phyloP scores from a whole-genome alignment of 164 flowering plant genomes.

The grape (Vitis vinifera) region ASM3070453v1 NC_081805.1:24549001-24549500 shows the following conservation, averaged over 20 bases:
- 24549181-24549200: constrained; percentile 76
- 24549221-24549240: constrained; percentile 84
- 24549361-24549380: constrained; percentile 73
- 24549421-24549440: constrained; percentile 88
- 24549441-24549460: constrained; percentile 96
- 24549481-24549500: constrained; percentile 76
- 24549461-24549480: constrained; percentile 93
- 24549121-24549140: constrained; percentile 62
- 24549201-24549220: constrained; percentile 77
- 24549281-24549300: no score
- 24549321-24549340: not conserved
- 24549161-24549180: constrained; percentile 76
- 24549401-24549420: constrained; percentile 97
- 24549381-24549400: constrained; percentile 94
- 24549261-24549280: constrained; percentile 47
- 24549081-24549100: no score
- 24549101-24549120: no score
- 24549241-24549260: constrained; percentile 91
- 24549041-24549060: no score
- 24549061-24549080: no score
- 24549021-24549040: no score
- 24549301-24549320: not conserved
- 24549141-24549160: constrained; percentile 76
- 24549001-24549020: no score
- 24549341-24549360: not conserved